Percentiles rank a stretch among this genome's conserved stretches.
These are phyloP conservation scores for Syzygium aqueum DNA, from an alignment of 345 rosid genomes.

Conservation along the genomic window DNA sequence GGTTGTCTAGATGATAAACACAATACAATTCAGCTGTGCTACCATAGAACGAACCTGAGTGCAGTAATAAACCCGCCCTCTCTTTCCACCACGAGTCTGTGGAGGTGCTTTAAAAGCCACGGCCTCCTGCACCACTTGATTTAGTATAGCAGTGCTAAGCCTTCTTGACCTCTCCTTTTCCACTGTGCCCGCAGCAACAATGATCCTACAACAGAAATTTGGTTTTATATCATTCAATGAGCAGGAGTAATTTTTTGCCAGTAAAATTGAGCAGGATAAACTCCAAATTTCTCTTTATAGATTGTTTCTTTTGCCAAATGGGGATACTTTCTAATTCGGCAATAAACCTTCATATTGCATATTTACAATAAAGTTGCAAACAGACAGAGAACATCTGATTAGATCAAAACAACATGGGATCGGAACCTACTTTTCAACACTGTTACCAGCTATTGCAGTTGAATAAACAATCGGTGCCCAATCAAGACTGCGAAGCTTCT, in stretches of 20 bases:
- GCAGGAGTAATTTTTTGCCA: not conserved
- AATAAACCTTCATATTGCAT: not conserved
- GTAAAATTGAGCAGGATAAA: not conserved
- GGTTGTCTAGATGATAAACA: not conserved
- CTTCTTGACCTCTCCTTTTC: constrained; percentile 93
- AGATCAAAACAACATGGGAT: not conserved
- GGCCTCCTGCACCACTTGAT: constrained; percentile 82
- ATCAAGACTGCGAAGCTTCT: constrained; percentile 74
- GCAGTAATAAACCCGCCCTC: constrained; percentile 87
- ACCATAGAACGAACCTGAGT: constrained; percentile 54
- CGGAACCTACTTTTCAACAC: constrained; percentile 69
- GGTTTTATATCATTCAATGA: not conserved
- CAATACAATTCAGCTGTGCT: not conserved
- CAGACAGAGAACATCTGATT: not conserved
- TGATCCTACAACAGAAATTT: constrained; percentile 41
- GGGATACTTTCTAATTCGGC: not conserved
- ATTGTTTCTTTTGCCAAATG: not conserved
- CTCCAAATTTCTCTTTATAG: not conserved
- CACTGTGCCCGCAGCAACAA: constrained; percentile 66
- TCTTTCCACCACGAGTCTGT: constrained; percentile 78
- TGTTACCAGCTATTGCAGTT: constrained; percentile 77
- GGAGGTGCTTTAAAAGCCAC: constrained; percentile 92
- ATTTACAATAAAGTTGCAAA: not conserved
- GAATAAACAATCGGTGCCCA: constrained; percentile 98
- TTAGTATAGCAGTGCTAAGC: constrained; percentile 69